phyloP scores from a whole-genome alignment of 2,329 filamentous ascomycete genomes.

The Lachnellula subtilissima region DNA sequence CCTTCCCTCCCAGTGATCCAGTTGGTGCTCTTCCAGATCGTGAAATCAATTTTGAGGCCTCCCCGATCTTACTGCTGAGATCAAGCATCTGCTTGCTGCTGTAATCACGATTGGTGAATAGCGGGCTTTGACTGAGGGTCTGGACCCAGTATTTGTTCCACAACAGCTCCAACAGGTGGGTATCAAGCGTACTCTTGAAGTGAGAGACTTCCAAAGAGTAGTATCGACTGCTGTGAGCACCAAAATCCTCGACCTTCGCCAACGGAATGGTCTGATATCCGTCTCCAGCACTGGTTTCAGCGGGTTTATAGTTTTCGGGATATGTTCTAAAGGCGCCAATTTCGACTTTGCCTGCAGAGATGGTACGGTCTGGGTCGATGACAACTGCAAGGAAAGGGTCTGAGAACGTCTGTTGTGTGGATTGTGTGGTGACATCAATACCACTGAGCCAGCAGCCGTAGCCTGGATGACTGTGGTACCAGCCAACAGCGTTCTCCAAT shows the following conservation, averaged over 20 bases:
- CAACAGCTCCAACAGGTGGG: slow-evolving; percentile 76
- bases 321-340: slow-evolving; percentile 96
- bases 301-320: slow-evolving; percentile 65
- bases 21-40: slow-evolving; percentile 32
- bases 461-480: slow-evolving; percentile 97
- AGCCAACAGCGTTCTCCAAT: slow-evolving; percentile 92
- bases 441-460: slow-evolving; percentile 98
- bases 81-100: slow-evolving; percentile 89
- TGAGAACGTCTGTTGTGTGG: slow-evolving; percentile 75
- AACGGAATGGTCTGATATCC: slow-evolving; percentile 77
- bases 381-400: slow-evolving; percentile 96
- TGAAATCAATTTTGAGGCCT: slow-evolving; percentile 46
- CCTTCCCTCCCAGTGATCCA: slow-evolving; percentile 13
- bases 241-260: slow-evolving; percentile 94
- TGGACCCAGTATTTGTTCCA: slow-evolving; percentile 99
- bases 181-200: slow-evolving; percentile 90
- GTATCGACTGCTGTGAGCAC: slow-evolving; percentile 84
- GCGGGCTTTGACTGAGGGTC: slow-evolving; percentile 83
- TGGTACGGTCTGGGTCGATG: slow-evolving; percentile 92
- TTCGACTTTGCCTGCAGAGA: slow-evolving; percentile 87
- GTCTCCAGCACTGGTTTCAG: slow-evolving; percentile 43
- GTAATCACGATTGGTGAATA: slow-evolving; percentile 90
- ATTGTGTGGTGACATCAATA: slow-evolving; percentile 89
- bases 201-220: slow-evolving; percentile 88
- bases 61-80: slow-evolving; percentile 73